Evolutionary conservation across 1,284 basidiomycete species (phyloP).

Genomic region (Ustilago cynodontis): DNA sequence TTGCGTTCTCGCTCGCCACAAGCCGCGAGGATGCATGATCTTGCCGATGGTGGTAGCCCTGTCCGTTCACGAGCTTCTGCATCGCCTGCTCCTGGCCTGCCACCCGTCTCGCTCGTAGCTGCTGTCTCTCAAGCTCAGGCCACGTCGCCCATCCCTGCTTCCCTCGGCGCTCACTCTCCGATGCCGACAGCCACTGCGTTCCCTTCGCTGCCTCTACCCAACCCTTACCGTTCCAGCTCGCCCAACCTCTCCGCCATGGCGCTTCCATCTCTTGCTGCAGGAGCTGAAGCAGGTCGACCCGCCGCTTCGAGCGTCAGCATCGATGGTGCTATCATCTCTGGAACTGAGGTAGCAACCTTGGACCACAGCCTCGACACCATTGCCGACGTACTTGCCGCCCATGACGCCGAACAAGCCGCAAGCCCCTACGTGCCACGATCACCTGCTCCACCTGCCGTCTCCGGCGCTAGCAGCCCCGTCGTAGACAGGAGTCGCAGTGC

Average conservation of each 20-base stretch:
- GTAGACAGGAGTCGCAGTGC: slow-evolving; percentile 32
- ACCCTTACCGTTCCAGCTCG: slow-evolving; percentile 58
- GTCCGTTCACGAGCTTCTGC: slow-evolving; percentile 38
- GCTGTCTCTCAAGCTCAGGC: slow-evolving; percentile 37
- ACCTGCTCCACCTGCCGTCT: slow-evolving; percentile 22
- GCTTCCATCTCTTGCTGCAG: slow-evolving; percentile 38
- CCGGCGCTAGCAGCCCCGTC: slow-evolving; percentile 34
- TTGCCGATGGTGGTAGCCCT: slow-evolving; percentile 39
- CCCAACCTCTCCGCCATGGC: slow-evolving; percentile 53
- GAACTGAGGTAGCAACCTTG: slow-evolving; percentile 55
- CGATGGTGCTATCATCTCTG: slow-evolving; percentile 67
- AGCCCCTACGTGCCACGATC: slow-evolving; percentile 55
- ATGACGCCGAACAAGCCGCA: slow-evolving; percentile 50
- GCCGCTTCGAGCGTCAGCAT: slow-evolving; percentile 62
- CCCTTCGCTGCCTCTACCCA: slow-evolving; percentile 60
- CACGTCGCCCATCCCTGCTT: slow-evolving; percentile 16
- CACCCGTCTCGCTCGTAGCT: slow-evolving; percentile 36
- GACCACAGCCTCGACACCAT: slow-evolving; percentile 61
- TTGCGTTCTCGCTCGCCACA: slow-evolving; percentile 54
- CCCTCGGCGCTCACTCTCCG: slow-evolving; percentile 18
- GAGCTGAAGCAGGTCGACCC: slow-evolving; percentile 44
- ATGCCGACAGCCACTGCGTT: slow-evolving; percentile 58
- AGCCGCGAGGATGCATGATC: slow-evolving; percentile 20
- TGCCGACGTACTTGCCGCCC: slow-evolving; percentile 55
- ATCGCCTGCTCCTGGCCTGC: slow-evolving; percentile 32